Evolutionary conservation across 2,329 filamentous ascomycete species (phyloP).

Genomic region (Sphaerostilbella broomeana): DNA sequence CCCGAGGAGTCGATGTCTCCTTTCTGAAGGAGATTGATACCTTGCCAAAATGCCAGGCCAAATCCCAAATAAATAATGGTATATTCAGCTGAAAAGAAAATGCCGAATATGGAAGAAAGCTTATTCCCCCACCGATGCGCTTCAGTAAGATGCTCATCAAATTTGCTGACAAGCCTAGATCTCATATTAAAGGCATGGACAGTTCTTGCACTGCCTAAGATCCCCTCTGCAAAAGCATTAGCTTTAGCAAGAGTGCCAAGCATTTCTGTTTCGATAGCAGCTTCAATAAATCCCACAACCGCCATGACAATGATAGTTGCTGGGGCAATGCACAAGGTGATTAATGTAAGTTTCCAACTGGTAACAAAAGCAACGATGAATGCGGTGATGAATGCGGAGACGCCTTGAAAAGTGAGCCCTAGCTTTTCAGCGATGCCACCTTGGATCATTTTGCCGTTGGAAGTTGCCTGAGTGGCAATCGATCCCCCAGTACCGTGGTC

Average conservation of each 20-base stretch:
- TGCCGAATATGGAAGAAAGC: conserved; percentile 31
- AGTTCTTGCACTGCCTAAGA: conserved; percentile 32
- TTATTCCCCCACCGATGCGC: conserved; percentile 32
- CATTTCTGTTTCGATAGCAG: conserved; percentile 29
- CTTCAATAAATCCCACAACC: conserved; percentile 21
- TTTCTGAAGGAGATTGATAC: conserved; percentile 30
- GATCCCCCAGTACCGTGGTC: conserved; percentile 38
- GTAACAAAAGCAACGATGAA: conserved; percentile 34
- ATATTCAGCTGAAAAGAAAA: conserved; percentile 35
- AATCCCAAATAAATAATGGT: conserved; percentile 37
- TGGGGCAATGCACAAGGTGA: conserved; percentile 26
- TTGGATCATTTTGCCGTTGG: conserved; percentile 37
- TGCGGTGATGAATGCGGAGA: conserved; percentile 32
- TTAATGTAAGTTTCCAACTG: conserved; percentile 40
- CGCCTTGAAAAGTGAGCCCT: conserved; percentile 32
- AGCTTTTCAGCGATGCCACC: conserved; percentile 36
- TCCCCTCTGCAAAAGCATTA: conserved; percentile 30
- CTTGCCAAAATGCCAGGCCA: conserved; percentile 40
- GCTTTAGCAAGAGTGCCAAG: conserved; percentile 29
- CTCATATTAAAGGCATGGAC: conserved; percentile 39
- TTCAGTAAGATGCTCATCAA: conserved; percentile 31
- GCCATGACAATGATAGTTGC: conserved; percentile 26
- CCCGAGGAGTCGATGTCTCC: conserved; percentile 33
- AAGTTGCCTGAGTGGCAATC: conserved; percentile 36
- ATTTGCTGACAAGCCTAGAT: conserved; percentile 31